Evolutionary conservation across 768 basidiomycete genomes (phyloP), one percentile per base, ranked within the genome.

Genomic region (Psilocybe cubensis): DNA sequence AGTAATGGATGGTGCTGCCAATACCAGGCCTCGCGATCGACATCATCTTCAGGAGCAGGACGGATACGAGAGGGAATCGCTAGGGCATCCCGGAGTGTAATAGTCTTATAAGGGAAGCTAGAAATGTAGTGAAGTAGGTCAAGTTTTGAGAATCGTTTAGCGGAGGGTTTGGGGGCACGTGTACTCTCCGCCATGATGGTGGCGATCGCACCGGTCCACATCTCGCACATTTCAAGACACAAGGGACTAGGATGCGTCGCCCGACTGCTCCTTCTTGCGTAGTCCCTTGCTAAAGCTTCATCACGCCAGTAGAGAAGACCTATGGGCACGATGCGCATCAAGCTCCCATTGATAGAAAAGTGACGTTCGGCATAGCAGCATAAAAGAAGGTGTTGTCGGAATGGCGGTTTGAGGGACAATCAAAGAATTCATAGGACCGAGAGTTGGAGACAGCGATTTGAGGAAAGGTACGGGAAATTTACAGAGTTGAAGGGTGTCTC

Each of bases 261-360:
- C 43, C 63, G 63, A 61, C 79, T 80, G 62, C 77, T 79, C 49
- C 74, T 69, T 43, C 72, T 63, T 2, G 74, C 78, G 44, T 70
- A 75, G 14, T 54, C 54, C 46, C 59, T 66, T 7, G 75, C 75
- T 28, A 65, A 57, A 6, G 52, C 56, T 12, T 72, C 70, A 52
- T 76, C 68, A 25, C 70, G 65, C 75, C 75, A 79, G 58, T 79
- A 80, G 21, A 74, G 71, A 21, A 82, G 67, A 1, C 74, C 76
- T 1, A 81, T 64, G 5, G 80, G 78, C 4, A 79, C 55, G 33
- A 81, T 66, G n/a, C 81, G 75, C 76, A 80, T 76, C 35, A 82
- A 64, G 51, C 76, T 79, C 10, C 77, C 79, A 59, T 79, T 80
- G 11, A 75, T 76, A 18, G 70, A 68, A 54, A 54, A 73, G 0